Base-by-base conservation (phyloP, 208 protist species). In the Trypanosoma avium region DNA sequence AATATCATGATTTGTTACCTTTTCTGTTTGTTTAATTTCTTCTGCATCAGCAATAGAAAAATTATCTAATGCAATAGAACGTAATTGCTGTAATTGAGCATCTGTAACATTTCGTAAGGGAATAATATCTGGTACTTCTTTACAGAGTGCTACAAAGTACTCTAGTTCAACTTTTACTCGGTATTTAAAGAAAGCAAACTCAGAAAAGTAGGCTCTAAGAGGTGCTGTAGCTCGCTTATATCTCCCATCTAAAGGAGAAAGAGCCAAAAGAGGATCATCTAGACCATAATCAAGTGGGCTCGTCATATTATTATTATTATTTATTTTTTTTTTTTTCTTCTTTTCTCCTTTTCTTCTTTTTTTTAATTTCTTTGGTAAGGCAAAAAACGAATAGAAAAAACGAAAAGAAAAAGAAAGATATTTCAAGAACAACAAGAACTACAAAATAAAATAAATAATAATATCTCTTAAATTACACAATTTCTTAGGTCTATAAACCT, bases 1-100 rank as follows among this genome's bases (percentile, higher is more conserved):
- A 35, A 99, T 95, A 64, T 99, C 97, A 68, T 99, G 97, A 67
- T 98, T 98, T 21, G 97, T 99, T 3, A 84, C 77, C 4, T 83
- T 74, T 60, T 98, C 97, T 46, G 94, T 98, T 10, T 81, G 75
- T 65, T 98, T 98, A 38, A 98, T 96, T 26, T 78, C 56, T 58
- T 62, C 49, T 0, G 92, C 95, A 52, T 97, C 88, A 15, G 55
- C 83, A 17, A 88, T 67, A 17, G 67, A 82, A 57, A 98, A 98
- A 19, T 90, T 67, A 24, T 90, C 70, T 17, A 86, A 77, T 52
- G 88, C 82, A 30, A 74, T 43, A 3, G 65, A 67, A 1, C 79
- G 52, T 13, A 98, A 75, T 33, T 71, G 35, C 7, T 30, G 21
- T 30, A 96, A 63, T 60, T 90, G 77, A 22, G 62, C 80, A 15